phyloP scores from a whole-genome alignment of 2,329 filamentous ascomycete species.

The Aspergillus glaucus region DNA sequence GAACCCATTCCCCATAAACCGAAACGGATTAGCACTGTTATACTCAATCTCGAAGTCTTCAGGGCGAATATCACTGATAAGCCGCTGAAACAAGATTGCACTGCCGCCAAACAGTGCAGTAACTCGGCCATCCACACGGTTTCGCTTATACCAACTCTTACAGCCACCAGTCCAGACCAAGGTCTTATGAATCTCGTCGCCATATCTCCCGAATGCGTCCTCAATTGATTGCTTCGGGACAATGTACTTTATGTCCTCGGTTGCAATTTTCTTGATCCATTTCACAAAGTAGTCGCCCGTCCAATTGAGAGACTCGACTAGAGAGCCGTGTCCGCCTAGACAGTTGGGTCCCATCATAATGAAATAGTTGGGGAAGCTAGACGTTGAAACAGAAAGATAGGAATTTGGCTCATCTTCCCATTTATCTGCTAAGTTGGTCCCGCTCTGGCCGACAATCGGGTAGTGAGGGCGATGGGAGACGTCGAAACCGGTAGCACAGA shows the following conservation, averaged over 20 bases:
- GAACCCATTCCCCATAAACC: too few relatives aligned
- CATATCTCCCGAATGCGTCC: too few relatives aligned
- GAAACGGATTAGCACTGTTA: too few relatives aligned
- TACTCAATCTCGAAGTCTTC: too few relatives aligned
- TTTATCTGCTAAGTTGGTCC: slow-evolving; percentile 16
- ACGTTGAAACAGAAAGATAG: slow-evolving; percentile 20
- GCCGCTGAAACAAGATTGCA: too few relatives aligned
- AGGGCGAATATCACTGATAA: too few relatives aligned
- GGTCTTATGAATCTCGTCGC: too few relatives aligned
- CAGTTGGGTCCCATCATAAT: slow-evolving; percentile 26
- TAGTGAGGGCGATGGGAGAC: slow-evolving; percentile 31
- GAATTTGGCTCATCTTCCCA: slow-evolving; percentile 20
- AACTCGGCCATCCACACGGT: too few relatives aligned
- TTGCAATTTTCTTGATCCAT: slow-evolving; percentile 26
- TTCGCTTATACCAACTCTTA: too few relatives aligned
- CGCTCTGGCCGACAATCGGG: slow-evolving; percentile 25
- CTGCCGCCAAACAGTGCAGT: too few relatives aligned
- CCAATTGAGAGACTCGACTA: slow-evolving; percentile 17
- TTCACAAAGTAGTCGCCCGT: slow-evolving; percentile 26
- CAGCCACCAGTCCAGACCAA: too few relatives aligned
- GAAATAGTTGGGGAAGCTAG: slow-evolving; percentile 27
- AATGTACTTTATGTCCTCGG: slow-evolving; percentile 26
- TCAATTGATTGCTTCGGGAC: too few relatives aligned
- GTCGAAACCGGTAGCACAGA: slow-evolving; percentile 39
- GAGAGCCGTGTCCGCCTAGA: slow-evolving; percentile 23